A percentile compares a stretch with the other conserved stretches of the same genome.
phyloP scores from a whole-genome alignment of 2,329 filamentous ascomycete genomes.

The Aspergillus pseudotamarii region DNA sequence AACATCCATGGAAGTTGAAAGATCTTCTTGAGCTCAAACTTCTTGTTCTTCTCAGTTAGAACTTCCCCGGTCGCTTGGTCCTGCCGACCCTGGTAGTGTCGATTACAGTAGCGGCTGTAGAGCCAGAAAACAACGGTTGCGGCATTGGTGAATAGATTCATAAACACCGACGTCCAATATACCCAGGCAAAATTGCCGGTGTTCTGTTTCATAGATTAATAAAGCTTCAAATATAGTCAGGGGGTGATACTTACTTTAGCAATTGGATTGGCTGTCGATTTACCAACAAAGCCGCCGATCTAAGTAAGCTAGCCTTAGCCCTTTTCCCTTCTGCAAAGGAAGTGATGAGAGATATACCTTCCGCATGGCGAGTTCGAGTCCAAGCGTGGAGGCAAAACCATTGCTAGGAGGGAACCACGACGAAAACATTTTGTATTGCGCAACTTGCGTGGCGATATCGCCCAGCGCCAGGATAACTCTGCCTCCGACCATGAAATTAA shows the following conservation, averaged over 20 bases:
- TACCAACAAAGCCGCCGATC: slow-evolving; percentile 63
- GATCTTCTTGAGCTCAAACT: slow-evolving; percentile 59
- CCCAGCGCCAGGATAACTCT: slow-evolving; percentile 59
- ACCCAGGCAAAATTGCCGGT: slow-evolving; percentile 65
- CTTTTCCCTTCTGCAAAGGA: neutral
- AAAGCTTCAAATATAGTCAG: neutral
- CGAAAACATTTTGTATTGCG: slow-evolving; percentile 67
- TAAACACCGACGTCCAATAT: slow-evolving; percentile 66
- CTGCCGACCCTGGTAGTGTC: slow-evolving; percentile 49
- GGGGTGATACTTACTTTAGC: slow-evolving; percentile 39
- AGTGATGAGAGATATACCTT: slow-evolving; percentile 39
- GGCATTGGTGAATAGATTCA: slow-evolving; percentile 65
- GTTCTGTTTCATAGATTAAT: slow-evolving; percentile 37
- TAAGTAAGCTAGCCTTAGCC: slow-evolving; percentile 8
- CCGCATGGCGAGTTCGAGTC: slow-evolving; percentile 62
- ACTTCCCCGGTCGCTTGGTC: slow-evolving; percentile 63
- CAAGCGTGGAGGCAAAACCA: slow-evolving; percentile 64
- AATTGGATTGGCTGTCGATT: slow-evolving; percentile 63
- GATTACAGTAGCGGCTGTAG: slow-evolving; percentile 57
- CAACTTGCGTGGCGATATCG: slow-evolving; percentile 66
- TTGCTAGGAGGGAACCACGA: slow-evolving; percentile 65
- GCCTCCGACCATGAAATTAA: slow-evolving; percentile 63
- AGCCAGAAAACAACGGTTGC: slow-evolving; percentile 58
- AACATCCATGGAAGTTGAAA: slow-evolving; percentile 62
- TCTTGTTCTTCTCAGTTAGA: slow-evolving; percentile 63